Conservation (phyloP, 441 rosid species). For the Brassica hybrid region DNA sequence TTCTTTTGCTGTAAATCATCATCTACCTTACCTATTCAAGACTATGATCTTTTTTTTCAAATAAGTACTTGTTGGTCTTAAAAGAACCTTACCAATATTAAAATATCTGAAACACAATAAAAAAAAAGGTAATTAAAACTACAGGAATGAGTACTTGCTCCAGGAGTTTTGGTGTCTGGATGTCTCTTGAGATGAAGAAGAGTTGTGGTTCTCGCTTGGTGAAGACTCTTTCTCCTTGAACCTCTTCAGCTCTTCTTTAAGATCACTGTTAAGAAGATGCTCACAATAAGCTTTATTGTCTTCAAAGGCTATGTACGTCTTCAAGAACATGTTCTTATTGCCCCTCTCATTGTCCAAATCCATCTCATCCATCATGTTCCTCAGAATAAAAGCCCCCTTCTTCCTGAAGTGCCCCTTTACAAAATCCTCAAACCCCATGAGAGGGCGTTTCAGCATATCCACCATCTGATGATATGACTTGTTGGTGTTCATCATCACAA, state of each 20-base stretch:
- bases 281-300: slow-evolving; percentile 32
- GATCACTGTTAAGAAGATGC: slow-evolving; percentile 36
- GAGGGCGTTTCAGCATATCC: slow-evolving; percentile 30
- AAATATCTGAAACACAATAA: not conserved
- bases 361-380: slow-evolving; percentile 24
- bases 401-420: slow-evolving; percentile 34
- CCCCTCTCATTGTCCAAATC: slow-evolving; percentile 30
- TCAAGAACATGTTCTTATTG: slow-evolving; percentile 31
- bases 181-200: slow-evolving; percentile 12
- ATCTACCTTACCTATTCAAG: slow-evolving; percentile 14
- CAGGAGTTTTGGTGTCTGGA: not conserved
- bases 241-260: slow-evolving; percentile 24
- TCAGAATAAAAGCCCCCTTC: slow-evolving; percentile 34
- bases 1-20: slow-evolving; percentile 25
- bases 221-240: slow-evolving; percentile 20
- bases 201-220: not conserved
- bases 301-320: slow-evolving; percentile 34
- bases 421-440: slow-evolving; percentile 34
- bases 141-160: not conserved
- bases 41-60: not conserved
- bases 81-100: not conserved
- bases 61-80: not conserved
- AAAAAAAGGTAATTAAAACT: not conserved
- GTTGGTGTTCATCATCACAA: slow-evolving; percentile 35
- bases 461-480: slow-evolving; percentile 35